These are phyloP conservation scores for Kwoniella bestiolae DNA, from an alignment of 768 basidiomycete genomes.

Conservation along the genomic window DNA sequence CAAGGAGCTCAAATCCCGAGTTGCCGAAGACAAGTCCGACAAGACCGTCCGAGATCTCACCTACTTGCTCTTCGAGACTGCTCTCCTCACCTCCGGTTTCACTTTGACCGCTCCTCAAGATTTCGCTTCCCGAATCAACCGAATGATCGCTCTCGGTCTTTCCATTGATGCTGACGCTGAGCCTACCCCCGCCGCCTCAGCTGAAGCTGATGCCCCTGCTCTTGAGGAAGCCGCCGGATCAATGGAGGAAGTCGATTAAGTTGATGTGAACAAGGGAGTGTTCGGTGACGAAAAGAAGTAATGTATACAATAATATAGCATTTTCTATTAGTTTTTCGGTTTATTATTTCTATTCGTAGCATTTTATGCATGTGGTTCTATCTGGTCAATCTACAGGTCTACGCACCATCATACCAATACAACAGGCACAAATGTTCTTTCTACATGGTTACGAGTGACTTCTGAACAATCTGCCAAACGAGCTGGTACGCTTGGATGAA, in stretches of 20 bases:
- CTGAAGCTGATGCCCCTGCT: constrained; percentile 55
- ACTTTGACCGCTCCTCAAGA: constrained; percentile 92
- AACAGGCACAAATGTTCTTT: not conserved
- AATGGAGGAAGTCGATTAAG: constrained; percentile 87
- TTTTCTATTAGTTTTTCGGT: constrained; percentile 12
- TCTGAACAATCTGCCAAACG: constrained; percentile 20
- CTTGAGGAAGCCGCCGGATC: constrained; percentile 54
- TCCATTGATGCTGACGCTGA: constrained; percentile 70
- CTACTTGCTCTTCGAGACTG: constrained; percentile 94
- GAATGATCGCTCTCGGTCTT: constrained; percentile 81
- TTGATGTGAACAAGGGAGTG: not conserved
- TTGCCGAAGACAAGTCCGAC: constrained; percentile 95
- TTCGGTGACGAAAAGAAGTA: constrained; percentile 4
- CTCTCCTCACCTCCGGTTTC: constrained; percentile 76
- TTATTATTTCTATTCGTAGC: constrained; percentile 19
- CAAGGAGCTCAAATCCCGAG: constrained; percentile 94
- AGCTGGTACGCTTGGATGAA: constrained; percentile 1
- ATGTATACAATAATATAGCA: constrained; percentile 27
- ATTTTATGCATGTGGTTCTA: constrained; percentile 22
- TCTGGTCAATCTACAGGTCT: not conserved
- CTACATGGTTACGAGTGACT: constrained; percentile 1
- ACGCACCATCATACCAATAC: not conserved
- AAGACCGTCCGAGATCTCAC: constrained; percentile 97
- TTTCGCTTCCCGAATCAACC: constrained; percentile 94
- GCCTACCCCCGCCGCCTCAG: constrained; percentile 60